These are phyloP conservation scores for Nakazawaea anatomiae DNA, from an alignment of 805 yeast genomes.

Conservation along the genomic window DNA sequence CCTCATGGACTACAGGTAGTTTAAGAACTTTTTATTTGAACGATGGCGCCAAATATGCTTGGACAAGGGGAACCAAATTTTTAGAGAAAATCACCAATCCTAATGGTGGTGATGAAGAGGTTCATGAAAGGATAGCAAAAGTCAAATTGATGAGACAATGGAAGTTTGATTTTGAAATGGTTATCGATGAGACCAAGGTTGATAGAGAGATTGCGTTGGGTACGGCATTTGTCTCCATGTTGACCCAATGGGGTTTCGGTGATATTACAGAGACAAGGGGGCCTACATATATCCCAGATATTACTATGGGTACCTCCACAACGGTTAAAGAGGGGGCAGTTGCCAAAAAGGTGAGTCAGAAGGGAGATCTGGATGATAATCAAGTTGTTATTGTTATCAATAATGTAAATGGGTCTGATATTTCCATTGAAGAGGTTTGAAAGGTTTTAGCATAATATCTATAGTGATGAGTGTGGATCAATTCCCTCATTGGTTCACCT, in stretches of 20 bases:
- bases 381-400: constrained; percentile 10
- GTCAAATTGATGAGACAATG: constrained; percentile 53
- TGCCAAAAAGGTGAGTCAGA: background rate
- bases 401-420: constrained; percentile 21
- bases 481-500: background rate
- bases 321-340: background rate
- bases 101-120: constrained; percentile 51
- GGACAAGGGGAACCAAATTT: constrained; percentile 47
- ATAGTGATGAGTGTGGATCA: background rate
- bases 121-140: constrained; percentile 45
- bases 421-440: constrained; percentile 20
- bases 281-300: constrained; percentile 30
- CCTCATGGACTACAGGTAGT: constrained; percentile 30
- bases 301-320: constrained; percentile 10
- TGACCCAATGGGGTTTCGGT: constrained; percentile 63
- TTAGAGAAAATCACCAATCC: constrained; percentile 50
- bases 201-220: constrained; percentile 49
- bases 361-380: background rate
- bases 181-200: constrained; percentile 40
- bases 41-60: constrained; percentile 50
- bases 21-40: constrained; percentile 41
- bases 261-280: constrained; percentile 48
- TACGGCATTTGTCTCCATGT: constrained; percentile 58
- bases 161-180: constrained; percentile 53
- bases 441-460: background rate